phyloP scores from a whole-genome alignment of 1,139 yeast genomes.

The Pichiaceae sp. region DNA sequence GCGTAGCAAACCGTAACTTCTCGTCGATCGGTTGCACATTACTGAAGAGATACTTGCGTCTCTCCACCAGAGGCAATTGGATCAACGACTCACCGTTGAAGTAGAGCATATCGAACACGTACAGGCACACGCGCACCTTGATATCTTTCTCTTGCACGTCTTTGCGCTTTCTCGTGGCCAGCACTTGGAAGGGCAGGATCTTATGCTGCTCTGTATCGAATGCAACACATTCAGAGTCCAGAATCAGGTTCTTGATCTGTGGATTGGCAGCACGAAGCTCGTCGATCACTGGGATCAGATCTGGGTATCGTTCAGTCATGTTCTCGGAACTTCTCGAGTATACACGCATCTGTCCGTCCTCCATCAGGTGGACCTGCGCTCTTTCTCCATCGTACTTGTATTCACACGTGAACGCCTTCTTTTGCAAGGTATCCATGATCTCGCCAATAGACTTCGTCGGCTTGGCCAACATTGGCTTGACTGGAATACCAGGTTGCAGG shows the following conservation, averaged over 20 bases:
- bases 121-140: constrained; percentile 83
- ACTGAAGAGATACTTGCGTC: constrained; percentile 53
- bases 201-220: constrained; percentile 74
- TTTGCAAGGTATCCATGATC: constrained; percentile 80
- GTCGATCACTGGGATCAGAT: constrained; percentile 60
- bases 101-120: constrained; percentile 81
- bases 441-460: constrained; percentile 92
- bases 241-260: constrained; percentile 46
- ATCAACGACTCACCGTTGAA: constrained; percentile 66
- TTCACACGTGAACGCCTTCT: constrained; percentile 84
- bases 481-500: constrained; percentile 85
- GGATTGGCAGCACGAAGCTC: constrained; percentile 40
- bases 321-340: constrained; percentile 95
- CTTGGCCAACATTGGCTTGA: constrained; percentile 97
- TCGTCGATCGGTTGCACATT: constrained; percentile 62
- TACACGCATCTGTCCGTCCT: constrained; percentile 61
- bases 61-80: constrained; percentile 56
- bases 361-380: constrained; percentile 80
- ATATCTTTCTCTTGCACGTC: constrained; percentile 84
- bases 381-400: constrained; percentile 97
- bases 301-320: constrained; percentile 95
- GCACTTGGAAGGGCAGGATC: constrained; percentile 85
- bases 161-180: constrained; percentile 89
- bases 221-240: constrained; percentile 99
- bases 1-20: constrained; percentile 74